Evolutionary conservation across 2,329 filamentous ascomycete genomes (phyloP).

Genomic region (Cordyceps tenuipes): DNA sequence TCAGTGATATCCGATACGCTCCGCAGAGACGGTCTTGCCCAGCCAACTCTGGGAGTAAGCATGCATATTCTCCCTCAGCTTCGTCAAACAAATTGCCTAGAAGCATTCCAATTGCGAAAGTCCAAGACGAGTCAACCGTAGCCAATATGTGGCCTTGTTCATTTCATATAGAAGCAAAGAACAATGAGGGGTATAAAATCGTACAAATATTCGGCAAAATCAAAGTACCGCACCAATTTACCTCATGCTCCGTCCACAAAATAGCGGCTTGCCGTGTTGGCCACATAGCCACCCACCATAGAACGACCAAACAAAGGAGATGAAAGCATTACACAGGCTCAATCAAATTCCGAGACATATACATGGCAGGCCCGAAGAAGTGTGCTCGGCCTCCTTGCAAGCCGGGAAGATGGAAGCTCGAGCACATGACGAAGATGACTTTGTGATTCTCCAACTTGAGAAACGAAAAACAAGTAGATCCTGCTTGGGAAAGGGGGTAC

Average conservation of each 20-base stretch:
- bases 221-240: background rate
- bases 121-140: background rate
- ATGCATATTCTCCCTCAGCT: background rate
- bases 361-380: background rate
- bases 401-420: background rate
- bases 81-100: conserved; percentile 13
- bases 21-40: conserved; percentile 9
- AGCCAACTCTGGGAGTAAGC: conserved; percentile 12
- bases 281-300: background rate
- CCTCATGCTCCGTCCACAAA: background rate
- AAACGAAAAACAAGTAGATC: too few relatives aligned
- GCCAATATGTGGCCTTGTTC: background rate
- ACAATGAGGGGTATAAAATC: conserved; percentile 6
- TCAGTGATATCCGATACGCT: conserved; percentile 2
- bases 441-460: background rate
- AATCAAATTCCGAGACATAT: background rate
- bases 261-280: background rate
- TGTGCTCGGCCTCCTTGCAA: background rate
- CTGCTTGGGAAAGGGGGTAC: too few relatives aligned
- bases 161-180: background rate
- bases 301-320: background rate
- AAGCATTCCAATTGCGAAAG: background rate
- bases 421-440: background rate
- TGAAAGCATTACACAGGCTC: background rate
- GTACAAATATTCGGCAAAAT: background rate